These are phyloP conservation scores for Coemansia sp. DNA, from an alignment of 371 early-diverging fungal species.

Conservation along the genomic window DNA sequence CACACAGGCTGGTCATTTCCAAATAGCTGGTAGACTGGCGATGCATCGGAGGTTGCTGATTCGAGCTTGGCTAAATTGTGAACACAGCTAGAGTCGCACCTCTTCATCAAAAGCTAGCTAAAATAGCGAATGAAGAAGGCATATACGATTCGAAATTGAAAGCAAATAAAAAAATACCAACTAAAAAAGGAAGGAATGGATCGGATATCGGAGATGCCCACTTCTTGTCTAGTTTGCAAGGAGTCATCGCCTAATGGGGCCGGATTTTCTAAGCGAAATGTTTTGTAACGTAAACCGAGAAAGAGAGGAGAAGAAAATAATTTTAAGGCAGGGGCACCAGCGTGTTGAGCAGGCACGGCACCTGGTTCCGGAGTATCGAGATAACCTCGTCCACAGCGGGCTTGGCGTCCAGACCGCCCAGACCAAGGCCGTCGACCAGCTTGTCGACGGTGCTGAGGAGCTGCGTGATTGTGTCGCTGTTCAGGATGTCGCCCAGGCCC, in stretches of 20 bases:
- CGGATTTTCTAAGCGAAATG: too few relatives aligned
- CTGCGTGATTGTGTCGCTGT: constrained; percentile 31
- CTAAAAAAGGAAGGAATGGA: background rate
- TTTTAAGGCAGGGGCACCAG: constrained; percentile 37
- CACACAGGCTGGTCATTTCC: constrained; percentile 18
- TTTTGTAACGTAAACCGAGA: too few relatives aligned
- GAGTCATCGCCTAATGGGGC: too few relatives aligned
- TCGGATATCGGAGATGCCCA: too few relatives aligned
- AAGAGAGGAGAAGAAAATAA: background rate
- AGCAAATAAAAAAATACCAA: background rate
- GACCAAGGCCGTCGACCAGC: constrained; percentile 36
- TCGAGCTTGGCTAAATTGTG: constrained; percentile 21
- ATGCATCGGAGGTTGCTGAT: constrained; percentile 1
- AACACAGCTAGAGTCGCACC: constrained; percentile 29
- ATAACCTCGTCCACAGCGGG: constrained; percentile 39
- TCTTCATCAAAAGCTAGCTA: constrained; percentile 18
- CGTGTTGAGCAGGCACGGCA: constrained; percentile 43
- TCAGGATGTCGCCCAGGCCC: constrained; percentile 35
- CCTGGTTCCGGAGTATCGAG: constrained; percentile 41
- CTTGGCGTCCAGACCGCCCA: constrained; percentile 39
- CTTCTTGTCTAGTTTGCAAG: background rate
- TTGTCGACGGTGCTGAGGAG: constrained; percentile 32
- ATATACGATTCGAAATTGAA: too few relatives aligned
- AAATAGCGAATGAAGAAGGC: background rate
- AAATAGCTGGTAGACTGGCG: constrained; percentile 11